Evolutionary conservation across 768 basidiomycete genomes (phyloP), one percentile per base, ranked within the genome.

Genomic region (Hemileccinum impolitum): DNA sequence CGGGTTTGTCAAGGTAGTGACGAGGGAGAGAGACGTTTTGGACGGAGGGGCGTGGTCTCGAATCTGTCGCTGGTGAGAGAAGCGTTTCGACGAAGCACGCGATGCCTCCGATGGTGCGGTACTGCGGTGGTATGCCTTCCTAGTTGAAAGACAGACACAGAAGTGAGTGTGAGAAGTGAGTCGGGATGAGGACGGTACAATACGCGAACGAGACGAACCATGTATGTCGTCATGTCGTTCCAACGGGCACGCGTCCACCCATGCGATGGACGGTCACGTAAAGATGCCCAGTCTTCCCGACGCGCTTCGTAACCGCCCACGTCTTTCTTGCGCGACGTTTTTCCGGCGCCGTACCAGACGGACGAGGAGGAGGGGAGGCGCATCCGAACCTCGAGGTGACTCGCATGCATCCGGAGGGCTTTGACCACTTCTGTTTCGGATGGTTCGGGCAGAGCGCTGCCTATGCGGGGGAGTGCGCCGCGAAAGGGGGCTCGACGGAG

Each of bases 81-180:
- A 84, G 60, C 3, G 58, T 57, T 1, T 62, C 63, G 1, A 77
- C 52, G 47, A 87, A 76, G n/a, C 66, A 69, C 9, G 69, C 67
- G 25, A 85, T 73, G 1, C 71, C 70, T n/a, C 78, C 69, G 6
- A 82, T 51, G 1, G 70, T 77, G 40, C 83, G 78, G 57, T 76
- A 72, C 28, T 74, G 66, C 0, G 65, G 55, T 0, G 90, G 88
- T 14, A 90, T 77, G 51, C 81, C 82, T 68, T 93, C 90, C 90
- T 92, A 30, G 30, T 26, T n/a, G 14, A 43, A 35, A 3, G 17
- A 41, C 10, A 40, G 26, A 10, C 40, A n/a, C 14, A 35, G 26
- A 28, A n/a, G n/a, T n/a, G n/a, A n/a, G n/a, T n/a, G n/a, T n/a
- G n/a, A n/a, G n/a, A n/a, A n/a, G n/a, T n/a, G n/a, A n/a, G n/a